phyloP scores from a whole-genome alignment of 2,329 filamentous ascomycete species.

The Ceratocystis ficicola region DNA sequence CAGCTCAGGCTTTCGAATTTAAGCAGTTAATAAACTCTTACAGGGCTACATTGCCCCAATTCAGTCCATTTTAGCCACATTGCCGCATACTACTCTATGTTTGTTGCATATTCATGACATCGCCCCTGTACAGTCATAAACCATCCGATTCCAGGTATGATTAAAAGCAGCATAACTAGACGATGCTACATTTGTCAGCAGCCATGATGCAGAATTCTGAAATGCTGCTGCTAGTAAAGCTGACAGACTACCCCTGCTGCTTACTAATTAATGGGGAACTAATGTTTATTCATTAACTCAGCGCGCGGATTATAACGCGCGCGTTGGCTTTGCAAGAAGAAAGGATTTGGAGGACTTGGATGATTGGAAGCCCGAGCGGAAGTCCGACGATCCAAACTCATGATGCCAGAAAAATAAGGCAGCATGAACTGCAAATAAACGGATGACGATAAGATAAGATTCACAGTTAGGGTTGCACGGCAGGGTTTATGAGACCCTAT shows the following conservation, averaged over 20 bases:
- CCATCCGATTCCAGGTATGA: neutral
- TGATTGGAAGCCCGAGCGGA: neutral
- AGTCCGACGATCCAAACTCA: neutral
- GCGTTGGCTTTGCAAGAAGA: neutral
- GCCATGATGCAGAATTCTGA: neutral
- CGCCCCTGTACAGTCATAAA: too few species aligned
- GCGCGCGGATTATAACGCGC: neutral
- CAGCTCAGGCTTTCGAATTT: too few species aligned
- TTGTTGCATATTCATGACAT: too few species aligned
- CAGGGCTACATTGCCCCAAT: too few species aligned
- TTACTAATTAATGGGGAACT: neutral
- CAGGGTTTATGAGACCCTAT: neutral
- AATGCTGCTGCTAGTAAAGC: too few species aligned
- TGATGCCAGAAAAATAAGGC: too few species aligned
- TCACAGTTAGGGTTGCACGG: too few species aligned
- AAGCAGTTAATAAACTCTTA: too few species aligned
- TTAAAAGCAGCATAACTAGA: neutral
- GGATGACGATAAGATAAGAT: neutral
- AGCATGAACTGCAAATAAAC: too few species aligned
- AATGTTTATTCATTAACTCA: neutral
- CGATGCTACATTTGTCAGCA: neutral
- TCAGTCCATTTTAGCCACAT: too few species aligned
- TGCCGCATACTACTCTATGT: too few species aligned
- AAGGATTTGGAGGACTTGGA: neutral
- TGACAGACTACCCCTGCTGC: too few species aligned